Evolutionary conservation across 2,329 filamentous ascomycete species (phyloP), one percentile per base, ranked within the genome.

Genomic region (Grosmannia penicillata): DNA sequence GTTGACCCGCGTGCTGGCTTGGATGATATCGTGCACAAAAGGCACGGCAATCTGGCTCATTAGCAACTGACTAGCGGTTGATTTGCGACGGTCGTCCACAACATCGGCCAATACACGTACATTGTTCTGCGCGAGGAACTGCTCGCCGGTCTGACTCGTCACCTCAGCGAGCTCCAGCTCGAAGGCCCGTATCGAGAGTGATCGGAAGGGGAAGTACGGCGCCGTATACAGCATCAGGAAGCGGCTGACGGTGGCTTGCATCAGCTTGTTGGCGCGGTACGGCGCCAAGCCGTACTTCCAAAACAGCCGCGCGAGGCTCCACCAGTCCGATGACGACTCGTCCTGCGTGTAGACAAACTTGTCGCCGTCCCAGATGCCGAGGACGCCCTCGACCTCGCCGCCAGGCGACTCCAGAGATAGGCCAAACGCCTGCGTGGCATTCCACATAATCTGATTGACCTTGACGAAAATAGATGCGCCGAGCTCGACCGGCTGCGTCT

Each of bases 381-480:
- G 64, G 17, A 74, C 59, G 22, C 67, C 68, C 13, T 68, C 69
- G 15, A 65, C 61, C 25, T 68, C 60, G 8, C 60, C 54, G 15
- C 64, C 61, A 2, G 56, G 58, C 9, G 58, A 59, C n/a, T 55
- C 60, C 3, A 74, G 60, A 0, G 63, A 60, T 4, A 98, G 72
- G n/a, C 73, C 73, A 52, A 94, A 86, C 13, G 72, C 66, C 24
- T 70, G 59, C 8, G 73, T 76, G 1, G 86, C 81, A 39, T 82
- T 77, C 49, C 78, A 73, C 28, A 98, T 69, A 50, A 93, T 94
- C 28, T 75, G 65, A 53, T 96, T 98, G 31, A 81, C 72, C 35
- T 79, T 57, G 32, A 96, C 83, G 53, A 96, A 98, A 49, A 96
- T 94, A 44, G 81, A 89, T 10, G 82, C 91, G 14, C 91, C 91